A percentile compares a stretch with the other conserved stretches of the same genome.
Evolutionary conservation across 768 basidiomycete genomes (phyloP).

Genomic region (Trametes coccinea): DNA sequence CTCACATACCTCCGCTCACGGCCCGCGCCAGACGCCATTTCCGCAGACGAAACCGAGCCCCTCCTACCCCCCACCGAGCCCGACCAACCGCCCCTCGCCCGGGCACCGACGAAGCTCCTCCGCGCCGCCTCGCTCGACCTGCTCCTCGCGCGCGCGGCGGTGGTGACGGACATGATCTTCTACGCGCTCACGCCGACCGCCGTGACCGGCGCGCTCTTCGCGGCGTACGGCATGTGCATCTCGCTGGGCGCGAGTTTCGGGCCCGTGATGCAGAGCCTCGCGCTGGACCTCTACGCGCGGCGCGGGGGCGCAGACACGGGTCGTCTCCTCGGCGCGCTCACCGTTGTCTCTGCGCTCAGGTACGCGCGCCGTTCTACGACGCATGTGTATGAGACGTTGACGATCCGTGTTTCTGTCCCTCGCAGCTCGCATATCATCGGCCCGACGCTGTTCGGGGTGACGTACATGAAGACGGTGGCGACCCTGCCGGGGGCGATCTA

Average conservation of each 20-base stretch:
- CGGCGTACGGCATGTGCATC: constrained; percentile 47
- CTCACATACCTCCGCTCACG: constrained; percentile 32
- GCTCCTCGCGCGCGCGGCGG: constrained; percentile 58
- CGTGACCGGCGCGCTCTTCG: constrained; percentile 50
- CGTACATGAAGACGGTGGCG: constrained; percentile 74
- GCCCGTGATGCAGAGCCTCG: constrained; percentile 72
- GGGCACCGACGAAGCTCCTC: constrained; percentile 35
- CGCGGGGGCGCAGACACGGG: constrained; percentile 66
- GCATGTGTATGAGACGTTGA: too few species aligned
- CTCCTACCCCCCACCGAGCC: not conserved
- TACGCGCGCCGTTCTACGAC: constrained; percentile 28
- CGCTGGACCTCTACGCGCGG: constrained; percentile 62
- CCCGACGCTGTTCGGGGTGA: constrained; percentile 71
- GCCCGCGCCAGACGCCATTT: not conserved
- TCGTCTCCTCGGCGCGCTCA: constrained; percentile 76
- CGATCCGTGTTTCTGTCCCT: not conserved
- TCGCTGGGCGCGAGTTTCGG: constrained; percentile 63
- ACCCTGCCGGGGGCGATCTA: constrained; percentile 66
- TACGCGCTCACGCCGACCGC: constrained; percentile 49
- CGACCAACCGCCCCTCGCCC: constrained; percentile 20
- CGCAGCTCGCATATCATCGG: constrained; percentile 68
- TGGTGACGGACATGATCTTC: constrained; percentile 54
- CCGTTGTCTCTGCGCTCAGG: constrained; percentile 74
- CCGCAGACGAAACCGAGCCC: constrained; percentile 7
- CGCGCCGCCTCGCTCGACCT: constrained; percentile 56